phyloP scores from a whole-genome alignment of 176 grass and related monocot genomes.

The Hsuehochloa calcarea region DNA sequence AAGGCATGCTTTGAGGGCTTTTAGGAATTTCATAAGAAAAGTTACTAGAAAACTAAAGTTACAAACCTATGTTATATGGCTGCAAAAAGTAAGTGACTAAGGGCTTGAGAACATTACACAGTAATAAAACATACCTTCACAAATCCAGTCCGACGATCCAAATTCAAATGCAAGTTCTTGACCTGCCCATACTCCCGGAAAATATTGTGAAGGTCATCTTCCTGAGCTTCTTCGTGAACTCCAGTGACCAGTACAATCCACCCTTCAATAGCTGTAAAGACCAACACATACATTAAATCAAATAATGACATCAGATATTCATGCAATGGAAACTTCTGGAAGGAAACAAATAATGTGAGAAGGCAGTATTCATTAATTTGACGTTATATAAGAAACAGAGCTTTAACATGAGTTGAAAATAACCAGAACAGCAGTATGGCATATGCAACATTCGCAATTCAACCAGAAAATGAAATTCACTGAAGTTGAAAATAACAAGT shows the following conservation, averaged over 20 bases:
- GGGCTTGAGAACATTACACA: neutral
- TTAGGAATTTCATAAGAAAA: neutral
- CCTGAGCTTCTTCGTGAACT: constrained; percentile 83
- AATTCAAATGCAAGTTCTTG: constrained; percentile 89
- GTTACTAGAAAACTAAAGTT: neutral
- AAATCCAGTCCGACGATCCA: constrained; percentile 85
- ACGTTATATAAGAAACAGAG: neutral
- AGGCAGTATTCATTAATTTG: neutral
- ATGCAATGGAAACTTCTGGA: neutral
- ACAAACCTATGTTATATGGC: neutral
- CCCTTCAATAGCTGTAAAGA: constrained; percentile 74
- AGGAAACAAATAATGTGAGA: neutral
- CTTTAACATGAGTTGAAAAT: neutral
- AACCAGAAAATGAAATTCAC: neutral
- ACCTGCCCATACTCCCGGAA: constrained; percentile 76
- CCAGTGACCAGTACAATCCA: constrained; percentile 89
- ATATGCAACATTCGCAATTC: neutral
- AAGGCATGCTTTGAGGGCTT: neutral
- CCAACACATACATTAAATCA: neutral
- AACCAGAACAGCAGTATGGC: neutral
- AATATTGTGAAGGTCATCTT: constrained; percentile 75
- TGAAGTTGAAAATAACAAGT: neutral
- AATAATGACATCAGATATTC: constrained; percentile 5
- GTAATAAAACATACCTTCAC: constrained; percentile 61
- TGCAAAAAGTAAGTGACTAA: neutral